Evolutionary conservation across 2,329 filamentous ascomycete genomes (phyloP), one percentile per base, ranked within the genome.

Genomic region (Fusarium algeriense): DNA sequence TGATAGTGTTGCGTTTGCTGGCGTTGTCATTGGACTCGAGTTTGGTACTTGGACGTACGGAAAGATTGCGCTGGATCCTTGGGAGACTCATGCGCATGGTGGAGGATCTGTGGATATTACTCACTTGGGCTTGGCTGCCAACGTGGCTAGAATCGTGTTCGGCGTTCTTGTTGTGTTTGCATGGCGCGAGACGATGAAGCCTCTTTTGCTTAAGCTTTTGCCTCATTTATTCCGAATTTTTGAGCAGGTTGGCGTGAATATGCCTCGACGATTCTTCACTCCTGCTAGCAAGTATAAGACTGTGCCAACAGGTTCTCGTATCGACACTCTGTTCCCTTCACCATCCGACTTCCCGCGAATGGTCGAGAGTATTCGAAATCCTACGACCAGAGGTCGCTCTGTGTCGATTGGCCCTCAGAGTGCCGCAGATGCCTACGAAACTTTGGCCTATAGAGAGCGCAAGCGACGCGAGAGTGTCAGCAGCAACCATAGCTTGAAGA

Each of bases 361-460:
- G 78, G 86, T 98, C 28, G 92, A 91, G 66, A 94, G 91, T 44
- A 93, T 98, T 48, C 90, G 94, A 28, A 91, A 95, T 73, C 93
- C 94, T 0, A 84, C 81, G 7, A 83, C 82, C 17, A 87, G 94
- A 64, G 91, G 91, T 67, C 89, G 96, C 55, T 92, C 94, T 35
- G 90, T 98, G 37, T 97, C 94, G 9, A 89, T 98, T 57, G 96
- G 96, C 0, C 96, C 96, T 3, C 96, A 98, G 82, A 98, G 95
- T 48, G 95, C 95, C 67, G 96, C 96, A 4, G 96, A 99, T 82
- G 96, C 94, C 28, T 97, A 98, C 82, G 96, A 99, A 83, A 94
- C 94, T 23, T 85, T 99, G 52, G 96, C 95, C 9, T 97, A 97
- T 78, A 91, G 95, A 23, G 94, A 97, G 77, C 82, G 87, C 26